These are phyloP conservation scores for Monosporozyma aerobia DNA, from an alignment of 805 yeast species.

Conservation along the genomic window DNA sequence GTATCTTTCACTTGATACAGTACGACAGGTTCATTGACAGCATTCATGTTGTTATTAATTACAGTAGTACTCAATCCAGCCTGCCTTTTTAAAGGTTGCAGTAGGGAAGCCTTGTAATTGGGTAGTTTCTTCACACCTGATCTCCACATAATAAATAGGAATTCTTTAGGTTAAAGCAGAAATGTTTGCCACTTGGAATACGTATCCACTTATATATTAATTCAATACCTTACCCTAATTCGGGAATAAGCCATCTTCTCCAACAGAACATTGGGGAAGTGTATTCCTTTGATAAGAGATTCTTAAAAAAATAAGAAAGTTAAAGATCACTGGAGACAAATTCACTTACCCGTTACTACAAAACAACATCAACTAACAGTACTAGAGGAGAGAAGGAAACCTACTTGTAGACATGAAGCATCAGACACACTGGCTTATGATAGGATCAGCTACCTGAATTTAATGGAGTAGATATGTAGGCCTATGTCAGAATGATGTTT, in stretches of 20 bases:
- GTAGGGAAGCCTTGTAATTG: background rate
- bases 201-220: background rate
- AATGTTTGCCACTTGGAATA: background rate
- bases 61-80: background rate
- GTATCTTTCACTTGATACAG: slow-evolving; percentile 30
- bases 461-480: too few species aligned
- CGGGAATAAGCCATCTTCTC: background rate
- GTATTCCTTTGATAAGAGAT: background rate
- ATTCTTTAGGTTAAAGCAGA: background rate
- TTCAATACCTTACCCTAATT: background rate
- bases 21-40: slow-evolving; percentile 9
- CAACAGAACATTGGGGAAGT: background rate
- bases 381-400: too few species aligned
- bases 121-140: background rate
- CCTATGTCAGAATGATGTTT: too few species aligned
- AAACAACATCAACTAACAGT: background rate
- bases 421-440: too few species aligned
- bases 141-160: background rate
- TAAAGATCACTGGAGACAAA: background rate
- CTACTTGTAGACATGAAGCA: too few species aligned
- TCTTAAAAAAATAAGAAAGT: background rate
- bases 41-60: background rate
- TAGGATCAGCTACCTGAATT: too few species aligned
- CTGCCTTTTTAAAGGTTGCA: background rate
- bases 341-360: background rate